phyloP scores from a whole-genome alignment of 192 early-diverging fungal species.

The Coemansia sp. region DNA sequence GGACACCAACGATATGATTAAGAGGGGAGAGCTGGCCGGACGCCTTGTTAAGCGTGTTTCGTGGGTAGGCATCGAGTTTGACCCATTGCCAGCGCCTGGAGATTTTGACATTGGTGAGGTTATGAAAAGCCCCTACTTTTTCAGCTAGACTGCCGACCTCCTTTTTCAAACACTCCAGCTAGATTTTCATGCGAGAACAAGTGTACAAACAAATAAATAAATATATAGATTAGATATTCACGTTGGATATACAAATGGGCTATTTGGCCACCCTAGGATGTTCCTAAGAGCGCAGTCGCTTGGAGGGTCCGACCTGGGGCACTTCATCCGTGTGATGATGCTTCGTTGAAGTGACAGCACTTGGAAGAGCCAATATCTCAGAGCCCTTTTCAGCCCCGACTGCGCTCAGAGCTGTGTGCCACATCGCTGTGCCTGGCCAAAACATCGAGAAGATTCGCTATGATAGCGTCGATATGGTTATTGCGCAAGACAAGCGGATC shows the following conservation, averaged over 20 bases:
- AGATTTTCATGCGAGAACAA: background rate
- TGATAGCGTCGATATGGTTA: background rate
- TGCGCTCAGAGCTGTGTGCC: background rate
- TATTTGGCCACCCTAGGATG: background rate
- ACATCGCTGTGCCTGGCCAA: background rate
- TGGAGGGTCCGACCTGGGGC: background rate
- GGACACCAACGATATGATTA: constrained; percentile 13
- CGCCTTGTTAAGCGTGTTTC: constrained; percentile 21
- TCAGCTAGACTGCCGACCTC: constrained; percentile 61
- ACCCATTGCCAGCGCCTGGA: constrained; percentile 78
- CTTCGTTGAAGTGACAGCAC: background rate
- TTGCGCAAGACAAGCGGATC: no score
- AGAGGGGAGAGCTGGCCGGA: constrained; percentile 22
- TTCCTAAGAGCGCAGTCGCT: background rate
- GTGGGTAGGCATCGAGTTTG: constrained; percentile 70
- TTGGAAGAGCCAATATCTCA: background rate
- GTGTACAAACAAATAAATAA: background rate
- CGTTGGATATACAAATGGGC: background rate
- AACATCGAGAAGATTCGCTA: background rate
- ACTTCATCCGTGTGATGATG: background rate
- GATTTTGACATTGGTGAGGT: constrained; percentile 86
- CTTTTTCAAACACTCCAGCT: background rate
- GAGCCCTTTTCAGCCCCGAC: background rate
- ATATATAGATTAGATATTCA: background rate
- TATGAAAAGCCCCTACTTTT: constrained; percentile 86